Percentiles rank a stretch among this genome's conserved stretches.
Evolutionary conservation across 2,329 filamentous ascomycete species (phyloP).

Genomic region (Aureobasidium namibiae): DNA sequence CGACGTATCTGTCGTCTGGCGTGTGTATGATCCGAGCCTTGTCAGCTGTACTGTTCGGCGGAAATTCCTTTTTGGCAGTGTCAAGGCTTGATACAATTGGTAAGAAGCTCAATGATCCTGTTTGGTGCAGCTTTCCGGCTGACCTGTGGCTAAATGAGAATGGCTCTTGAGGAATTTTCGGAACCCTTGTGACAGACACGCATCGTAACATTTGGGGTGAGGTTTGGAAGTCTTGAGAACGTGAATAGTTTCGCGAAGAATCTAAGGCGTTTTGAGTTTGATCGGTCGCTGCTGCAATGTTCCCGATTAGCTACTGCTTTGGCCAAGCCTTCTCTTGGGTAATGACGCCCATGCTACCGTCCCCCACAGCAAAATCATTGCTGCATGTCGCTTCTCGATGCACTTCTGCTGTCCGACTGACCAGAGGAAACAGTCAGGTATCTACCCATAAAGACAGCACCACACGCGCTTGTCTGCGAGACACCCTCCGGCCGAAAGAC

Average conservation of each 20-base stretch:
- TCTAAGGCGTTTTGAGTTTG: conserved; percentile 1
- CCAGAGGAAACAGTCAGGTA: too few relatives aligned
- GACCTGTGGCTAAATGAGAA: background rate
- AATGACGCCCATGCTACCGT: background rate
- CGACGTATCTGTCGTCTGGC: too few relatives aligned
- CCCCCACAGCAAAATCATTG: too few relatives aligned
- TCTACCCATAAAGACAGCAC: too few relatives aligned
- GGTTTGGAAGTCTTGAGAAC: background rate
- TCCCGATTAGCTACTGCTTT: background rate
- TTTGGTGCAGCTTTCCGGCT: background rate
- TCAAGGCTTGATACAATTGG: background rate
- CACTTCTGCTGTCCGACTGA: too few relatives aligned
- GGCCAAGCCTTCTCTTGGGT: background rate
- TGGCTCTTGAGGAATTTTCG: background rate
- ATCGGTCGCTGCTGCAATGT: background rate
- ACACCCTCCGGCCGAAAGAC: too few relatives aligned
- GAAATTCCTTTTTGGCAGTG: background rate
- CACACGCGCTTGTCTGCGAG: too few relatives aligned
- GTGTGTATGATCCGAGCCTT: background rate
- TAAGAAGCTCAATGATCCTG: background rate
- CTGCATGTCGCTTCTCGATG: background rate
- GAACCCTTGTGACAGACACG: too few relatives aligned
- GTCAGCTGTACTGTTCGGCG: background rate
- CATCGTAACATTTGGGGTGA: background rate
- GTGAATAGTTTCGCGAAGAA: background rate